Conservation (phyloP, 768 basidiomycete species). For the Ramaria sp. region DNA sequence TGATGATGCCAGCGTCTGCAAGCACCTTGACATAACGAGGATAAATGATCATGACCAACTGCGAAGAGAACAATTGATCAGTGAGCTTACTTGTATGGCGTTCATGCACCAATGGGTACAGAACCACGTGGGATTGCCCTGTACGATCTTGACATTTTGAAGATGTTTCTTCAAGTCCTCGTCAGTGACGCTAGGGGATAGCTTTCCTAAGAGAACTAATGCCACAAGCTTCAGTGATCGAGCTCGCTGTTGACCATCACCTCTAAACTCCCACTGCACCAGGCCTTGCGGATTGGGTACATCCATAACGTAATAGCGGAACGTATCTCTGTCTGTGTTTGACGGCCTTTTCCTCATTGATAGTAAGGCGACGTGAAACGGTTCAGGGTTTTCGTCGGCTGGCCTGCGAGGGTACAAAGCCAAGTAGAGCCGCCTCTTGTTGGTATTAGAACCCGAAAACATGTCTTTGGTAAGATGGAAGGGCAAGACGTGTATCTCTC, state of each 20-base stretch:
- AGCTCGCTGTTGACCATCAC: background rate
- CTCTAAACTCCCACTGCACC: background rate
- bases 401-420: background rate
- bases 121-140: background rate
- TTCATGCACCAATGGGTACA: background rate
- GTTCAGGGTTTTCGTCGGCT: background rate
- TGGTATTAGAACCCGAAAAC: background rate
- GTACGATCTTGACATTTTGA: background rate
- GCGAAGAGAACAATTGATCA: background rate
- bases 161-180: background rate
- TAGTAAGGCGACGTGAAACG: background rate
- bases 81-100: background rate
- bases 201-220: background rate
- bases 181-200: background rate
- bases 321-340: background rate
- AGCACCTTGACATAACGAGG: background rate
- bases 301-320: background rate
- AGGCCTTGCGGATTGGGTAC: background rate
- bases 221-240: background rate
- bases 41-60: background rate
- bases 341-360: background rate
- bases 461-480: background rate
- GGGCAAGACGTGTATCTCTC: too few species aligned
- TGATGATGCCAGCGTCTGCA: background rate
- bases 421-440: background rate